Conservation (phyloP, 176 grass and related monocot genomes). For the Carex cristatella region DNA sequence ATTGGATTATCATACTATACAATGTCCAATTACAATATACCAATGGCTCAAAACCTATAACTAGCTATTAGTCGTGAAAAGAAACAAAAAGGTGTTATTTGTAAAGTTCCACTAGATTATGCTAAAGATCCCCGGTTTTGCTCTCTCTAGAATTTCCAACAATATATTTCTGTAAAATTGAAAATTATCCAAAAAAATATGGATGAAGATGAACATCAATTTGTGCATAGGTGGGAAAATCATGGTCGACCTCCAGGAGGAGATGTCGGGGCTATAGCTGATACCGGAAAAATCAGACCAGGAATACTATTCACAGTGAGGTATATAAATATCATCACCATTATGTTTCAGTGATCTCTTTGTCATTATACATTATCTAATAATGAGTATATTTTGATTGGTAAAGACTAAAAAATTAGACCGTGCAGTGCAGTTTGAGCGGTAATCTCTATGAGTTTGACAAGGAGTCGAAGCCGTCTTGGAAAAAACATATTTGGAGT, state of each 20-base stretch:
- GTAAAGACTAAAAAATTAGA: constrained; percentile 41
- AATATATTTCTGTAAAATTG: background rate
- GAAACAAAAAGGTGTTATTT: no score
- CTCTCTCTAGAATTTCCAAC: no score
- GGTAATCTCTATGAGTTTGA: constrained; percentile 93
- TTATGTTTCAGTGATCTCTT: background rate
- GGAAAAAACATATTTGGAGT: constrained; percentile 94
- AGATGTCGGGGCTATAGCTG: constrained; percentile 70
- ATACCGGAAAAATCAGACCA: constrained; percentile 59
- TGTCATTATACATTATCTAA: background rate
- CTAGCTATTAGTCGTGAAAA: no score
- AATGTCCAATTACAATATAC: no score
- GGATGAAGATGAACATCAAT: background rate
- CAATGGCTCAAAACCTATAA: no score
- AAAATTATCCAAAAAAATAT: constrained; percentile 1
- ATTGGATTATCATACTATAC: no score
- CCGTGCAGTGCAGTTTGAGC: constrained; percentile 58
- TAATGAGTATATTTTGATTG: background rate
- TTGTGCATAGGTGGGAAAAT: constrained; percentile 60
- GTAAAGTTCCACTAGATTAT: no score
- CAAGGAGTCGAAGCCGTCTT: constrained; percentile 78
- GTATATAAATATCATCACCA: constrained; percentile 38
- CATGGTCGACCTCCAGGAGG: constrained; percentile 81
- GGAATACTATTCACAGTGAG: constrained; percentile 91
- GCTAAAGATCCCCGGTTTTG: no score